Percentiles rank a stretch among this genome's conserved stretches.
Evolutionary conservation across 306 rosid genomes (phyloP).

Genomic region (Prinsepia uniflora): DNA sequence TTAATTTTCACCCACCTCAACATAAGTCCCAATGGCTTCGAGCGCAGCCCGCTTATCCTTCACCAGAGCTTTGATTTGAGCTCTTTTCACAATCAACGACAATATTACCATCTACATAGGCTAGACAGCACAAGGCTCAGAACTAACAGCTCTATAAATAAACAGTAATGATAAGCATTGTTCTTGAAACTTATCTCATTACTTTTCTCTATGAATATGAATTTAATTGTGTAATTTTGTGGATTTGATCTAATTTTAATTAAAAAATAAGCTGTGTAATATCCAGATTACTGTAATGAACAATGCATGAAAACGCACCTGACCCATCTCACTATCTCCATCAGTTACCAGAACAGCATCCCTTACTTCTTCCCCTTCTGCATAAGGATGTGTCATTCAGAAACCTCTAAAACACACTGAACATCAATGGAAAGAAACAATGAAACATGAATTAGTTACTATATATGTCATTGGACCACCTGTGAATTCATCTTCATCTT

Average conservation of each 20-base stretch:
- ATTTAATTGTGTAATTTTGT: too few relatives aligned
- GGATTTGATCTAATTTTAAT: too few relatives aligned
- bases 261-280: too few relatives aligned
- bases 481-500: slow-evolving; percentile 45
- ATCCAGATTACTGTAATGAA: not conserved
- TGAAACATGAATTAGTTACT: slow-evolving; percentile 6
- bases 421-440: too few relatives aligned
- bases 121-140: slow-evolving; percentile 36
- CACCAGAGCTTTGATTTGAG: slow-evolving; percentile 74
- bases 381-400: slow-evolving; percentile 24
- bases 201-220: too few relatives aligned
- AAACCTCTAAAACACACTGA: not conserved
- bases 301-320: slow-evolving; percentile 50
- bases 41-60: slow-evolving; percentile 83
- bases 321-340: slow-evolving; percentile 92
- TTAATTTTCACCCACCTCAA: slow-evolving; percentile 53
- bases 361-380: slow-evolving; percentile 54
- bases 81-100: slow-evolving; percentile 75
- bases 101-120: slow-evolving; percentile 81
- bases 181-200: not conserved
- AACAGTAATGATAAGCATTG: not conserved
- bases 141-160: not conserved
- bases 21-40: slow-evolving; percentile 90
- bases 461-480: slow-evolving; percentile 34
- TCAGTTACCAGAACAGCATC: slow-evolving; percentile 82